A percentile compares a stretch with the other conserved stretches of the same genome.
Conservation (phyloP, 140 eudicot species). For the Oenanthe javanica region DNA sequence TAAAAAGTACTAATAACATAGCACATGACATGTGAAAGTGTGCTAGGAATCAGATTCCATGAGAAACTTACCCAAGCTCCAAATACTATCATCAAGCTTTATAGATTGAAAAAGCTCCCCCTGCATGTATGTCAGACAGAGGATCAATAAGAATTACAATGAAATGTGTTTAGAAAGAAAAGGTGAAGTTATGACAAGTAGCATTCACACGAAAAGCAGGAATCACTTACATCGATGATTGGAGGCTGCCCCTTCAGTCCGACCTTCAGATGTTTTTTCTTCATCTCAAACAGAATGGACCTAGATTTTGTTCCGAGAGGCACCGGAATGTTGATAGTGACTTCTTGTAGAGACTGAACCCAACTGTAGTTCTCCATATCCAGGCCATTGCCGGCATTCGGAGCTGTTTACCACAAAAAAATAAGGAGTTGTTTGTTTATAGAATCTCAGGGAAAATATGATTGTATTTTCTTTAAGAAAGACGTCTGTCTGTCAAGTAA, state of each 20-base stretch:
- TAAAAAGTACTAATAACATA: not conserved
- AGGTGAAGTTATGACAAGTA: not conserved
- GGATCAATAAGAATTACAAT: not conserved
- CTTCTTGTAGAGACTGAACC: constrained; percentile 73
- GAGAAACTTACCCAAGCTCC: constrained; percentile 63
- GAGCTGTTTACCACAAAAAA: constrained; percentile 32
- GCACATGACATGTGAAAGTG: not conserved
- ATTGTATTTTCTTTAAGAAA: not conserved
- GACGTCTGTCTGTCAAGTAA: not conserved
- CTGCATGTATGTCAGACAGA: constrained; percentile 21
- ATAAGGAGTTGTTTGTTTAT: not conserved
- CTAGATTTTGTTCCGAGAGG: constrained; percentile 84
- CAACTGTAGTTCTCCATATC: constrained; percentile 84
- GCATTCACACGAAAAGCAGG: not conserved
- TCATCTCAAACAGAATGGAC: constrained; percentile 51
- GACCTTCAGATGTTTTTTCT: constrained; percentile 80
- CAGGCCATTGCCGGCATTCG: constrained; percentile 68
- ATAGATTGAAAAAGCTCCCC: constrained; percentile 74
- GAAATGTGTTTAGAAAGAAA: not conserved
- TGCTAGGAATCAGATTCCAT: not conserved
- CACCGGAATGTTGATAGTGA: constrained; percentile 57
- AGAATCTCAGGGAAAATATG: not conserved
- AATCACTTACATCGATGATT: constrained; percentile 52
- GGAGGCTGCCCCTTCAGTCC: constrained; percentile 95
- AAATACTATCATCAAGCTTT: constrained; percentile 73